A percentile compares a stretch with the other conserved stretches of the same genome.
Conservation (phyloP, 2,329 filamentous ascomycete species). For the Ceratocystis alfenasii region DNA sequence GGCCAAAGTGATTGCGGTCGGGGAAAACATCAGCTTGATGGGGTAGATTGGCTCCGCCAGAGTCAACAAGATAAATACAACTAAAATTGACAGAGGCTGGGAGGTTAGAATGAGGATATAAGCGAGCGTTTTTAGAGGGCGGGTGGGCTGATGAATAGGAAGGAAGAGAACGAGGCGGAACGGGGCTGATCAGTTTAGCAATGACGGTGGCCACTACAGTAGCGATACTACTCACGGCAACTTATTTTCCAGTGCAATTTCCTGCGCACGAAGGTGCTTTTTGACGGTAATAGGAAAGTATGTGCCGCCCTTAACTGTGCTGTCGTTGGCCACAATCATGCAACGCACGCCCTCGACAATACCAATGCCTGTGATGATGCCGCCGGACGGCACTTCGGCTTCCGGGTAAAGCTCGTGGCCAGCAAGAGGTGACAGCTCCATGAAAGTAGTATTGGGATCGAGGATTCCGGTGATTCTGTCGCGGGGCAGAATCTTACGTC, state of each 20-base stretch:
- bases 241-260: slow-evolving; percentile 78
- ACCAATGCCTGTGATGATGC: slow-evolving; percentile 86
- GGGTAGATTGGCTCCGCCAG: slow-evolving; percentile 85
- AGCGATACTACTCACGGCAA: slow-evolving; percentile 40
- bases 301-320: slow-evolving; percentile 91
- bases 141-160: no score
- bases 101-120: no score
- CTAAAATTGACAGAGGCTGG: slow-evolving; percentile 28
- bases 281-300: slow-evolving; percentile 97
- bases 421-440: slow-evolving; percentile 88
- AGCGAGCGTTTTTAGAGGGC: no score
- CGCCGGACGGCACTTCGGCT: slow-evolving; percentile 77
- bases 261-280: slow-evolving; percentile 88
- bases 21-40: slow-evolving; percentile 95
- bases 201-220: no score
- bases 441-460: slow-evolving; percentile 77
- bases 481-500: slow-evolving; percentile 88
- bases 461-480: slow-evolving; percentile 79
- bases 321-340: slow-evolving; percentile 90
- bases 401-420: slow-evolving; percentile 75
- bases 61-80: slow-evolving; percentile 94
- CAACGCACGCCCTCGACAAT: slow-evolving; percentile 83
- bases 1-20: slow-evolving; percentile 86
- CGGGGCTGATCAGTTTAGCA: no score
- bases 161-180: no score